These are phyloP conservation scores for Termitomyces sp. DNA, from an alignment of 768 basidiomycete genomes.

Conservation along the genomic window DNA sequence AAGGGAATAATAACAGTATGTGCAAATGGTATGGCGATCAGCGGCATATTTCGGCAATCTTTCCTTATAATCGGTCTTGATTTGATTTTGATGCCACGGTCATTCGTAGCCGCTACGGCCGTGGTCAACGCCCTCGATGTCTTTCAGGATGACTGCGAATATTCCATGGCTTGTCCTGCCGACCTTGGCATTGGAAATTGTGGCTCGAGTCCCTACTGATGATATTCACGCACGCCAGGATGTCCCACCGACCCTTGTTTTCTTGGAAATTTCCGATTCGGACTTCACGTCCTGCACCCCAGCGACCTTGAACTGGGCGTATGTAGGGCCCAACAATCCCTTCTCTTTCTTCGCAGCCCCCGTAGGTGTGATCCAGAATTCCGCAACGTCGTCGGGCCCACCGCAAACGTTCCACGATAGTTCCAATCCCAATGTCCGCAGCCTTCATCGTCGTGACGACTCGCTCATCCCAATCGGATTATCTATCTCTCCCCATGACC, in stretches of 20 bases:
- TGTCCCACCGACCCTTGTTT: conserved; percentile 14
- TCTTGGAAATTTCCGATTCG: conserved; percentile 9
- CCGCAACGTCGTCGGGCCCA: conserved; percentile 1
- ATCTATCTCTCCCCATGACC: conserved; percentile 20
- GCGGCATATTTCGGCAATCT: not conserved
- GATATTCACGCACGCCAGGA: conserved; percentile 5
- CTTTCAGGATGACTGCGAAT: conserved; percentile 3
- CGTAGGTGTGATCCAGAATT: conserved; percentile 22
- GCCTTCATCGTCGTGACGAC: conserved; percentile 11
- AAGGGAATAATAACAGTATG: too few relatives aligned
- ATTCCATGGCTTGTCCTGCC: conserved; percentile 4
- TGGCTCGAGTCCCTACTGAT: not conserved
- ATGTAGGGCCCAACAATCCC: conserved; percentile 22
- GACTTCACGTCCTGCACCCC: conserved; percentile 22
- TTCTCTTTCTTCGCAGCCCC: conserved; percentile 35
- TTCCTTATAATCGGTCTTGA: too few relatives aligned
- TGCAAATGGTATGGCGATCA: not conserved
- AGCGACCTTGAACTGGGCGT: conserved; percentile 30
- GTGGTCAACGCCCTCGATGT: not conserved
- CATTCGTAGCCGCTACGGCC: not conserved
- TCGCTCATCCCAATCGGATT: conserved; percentile 20
- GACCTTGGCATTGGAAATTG: not conserved
- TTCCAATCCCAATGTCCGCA: not conserved
- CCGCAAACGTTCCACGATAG: conserved; percentile 1
- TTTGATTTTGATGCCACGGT: not conserved